Evolutionary conservation across 306 rosid genomes (phyloP).

Genomic region (Cucumis hystrix): DNA sequence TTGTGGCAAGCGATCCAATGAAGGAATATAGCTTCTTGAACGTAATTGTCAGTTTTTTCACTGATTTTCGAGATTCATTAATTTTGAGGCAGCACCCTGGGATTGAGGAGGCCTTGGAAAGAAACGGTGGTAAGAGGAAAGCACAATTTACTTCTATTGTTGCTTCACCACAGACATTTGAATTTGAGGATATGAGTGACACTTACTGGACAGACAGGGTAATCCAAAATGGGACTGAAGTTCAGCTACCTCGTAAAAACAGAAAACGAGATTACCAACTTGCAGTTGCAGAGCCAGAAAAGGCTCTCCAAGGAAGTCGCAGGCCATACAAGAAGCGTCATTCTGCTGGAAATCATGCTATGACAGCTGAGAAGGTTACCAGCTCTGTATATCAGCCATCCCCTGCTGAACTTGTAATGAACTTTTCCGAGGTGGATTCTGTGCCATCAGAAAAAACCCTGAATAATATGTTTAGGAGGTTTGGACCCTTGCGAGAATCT

Average conservation of each 20-base stretch:
- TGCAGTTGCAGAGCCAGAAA: constrained; percentile 33
- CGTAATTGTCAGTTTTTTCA: constrained; percentile 54
- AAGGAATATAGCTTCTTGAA: constrained; percentile 27
- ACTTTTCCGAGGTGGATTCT: constrained; percentile 69
- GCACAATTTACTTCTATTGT: constrained; percentile 11
- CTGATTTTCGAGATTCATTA: constrained; percentile 69
- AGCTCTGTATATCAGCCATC: constrained; percentile 62
- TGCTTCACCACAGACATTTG: constrained; percentile 63
- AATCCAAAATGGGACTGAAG: constrained; percentile 75
- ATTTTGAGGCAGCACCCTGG: constrained; percentile 23
- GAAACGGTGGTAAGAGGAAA: constrained; percentile 53
- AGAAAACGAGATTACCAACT: constrained; percentile 42
- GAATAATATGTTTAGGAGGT: constrained; percentile 76
- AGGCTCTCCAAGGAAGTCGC: constrained; percentile 47
- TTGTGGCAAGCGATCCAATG: constrained; percentile 54
- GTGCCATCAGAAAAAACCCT: constrained; percentile 68
- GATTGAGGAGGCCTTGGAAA: constrained; percentile 23
- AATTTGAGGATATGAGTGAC: constrained; percentile 92
- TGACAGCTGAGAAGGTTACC: constrained; percentile 44
- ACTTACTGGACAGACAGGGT: constrained; percentile 95
- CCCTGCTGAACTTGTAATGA: constrained; percentile 82
- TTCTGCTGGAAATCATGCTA: constrained; percentile 23
- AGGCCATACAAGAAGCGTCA: constrained; percentile 62
- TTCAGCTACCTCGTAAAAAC: constrained; percentile 35
- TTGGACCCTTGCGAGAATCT: constrained; percentile 80